These are phyloP conservation scores for Stachybotrys chartarum DNA, from an alignment of 2,329 filamentous ascomycete genomes.

Conservation along the genomic window DNA sequence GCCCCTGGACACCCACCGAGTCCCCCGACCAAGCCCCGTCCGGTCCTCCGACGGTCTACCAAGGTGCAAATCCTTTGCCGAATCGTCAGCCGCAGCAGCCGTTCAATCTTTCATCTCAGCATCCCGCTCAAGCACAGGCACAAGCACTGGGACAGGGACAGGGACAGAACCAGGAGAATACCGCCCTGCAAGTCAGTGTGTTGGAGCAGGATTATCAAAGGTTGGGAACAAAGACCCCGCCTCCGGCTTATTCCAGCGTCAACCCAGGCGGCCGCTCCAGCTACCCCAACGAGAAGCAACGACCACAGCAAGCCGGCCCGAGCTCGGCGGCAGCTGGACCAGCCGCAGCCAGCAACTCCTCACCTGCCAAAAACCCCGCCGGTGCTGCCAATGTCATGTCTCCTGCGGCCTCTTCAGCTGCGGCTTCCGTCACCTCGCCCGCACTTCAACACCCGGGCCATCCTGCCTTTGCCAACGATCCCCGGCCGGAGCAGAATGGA, in stretches of 20 bases:
- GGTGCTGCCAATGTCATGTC: constrained; percentile 10
- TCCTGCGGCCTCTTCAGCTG: constrained; percentile 11
- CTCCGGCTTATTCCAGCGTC: constrained; percentile 90
- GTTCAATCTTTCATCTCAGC: constrained; percentile 36
- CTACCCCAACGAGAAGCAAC: constrained; percentile 77
- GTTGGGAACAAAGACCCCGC: constrained; percentile 75
- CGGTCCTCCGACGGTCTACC: constrained; percentile 85
- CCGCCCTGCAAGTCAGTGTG: constrained; percentile 55
- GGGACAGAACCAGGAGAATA: constrained; percentile 19
- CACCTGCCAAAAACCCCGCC: constrained; percentile 21
- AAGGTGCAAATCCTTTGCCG: constrained; percentile 68
- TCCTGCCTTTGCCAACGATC: constrained; percentile 87
- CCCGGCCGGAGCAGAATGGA: constrained; percentile 45
- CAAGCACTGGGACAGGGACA: constrained; percentile 30
- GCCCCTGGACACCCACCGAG: constrained; percentile 95
- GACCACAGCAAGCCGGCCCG: constrained; percentile 29
- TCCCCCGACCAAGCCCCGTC: constrained; percentile 78
- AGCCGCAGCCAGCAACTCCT: constrained; percentile 11
- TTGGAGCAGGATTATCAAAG: constrained; percentile 81
- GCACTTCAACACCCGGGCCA: constrained; percentile 58
- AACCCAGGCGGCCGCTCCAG: constrained; percentile 42
- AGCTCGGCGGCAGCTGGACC: constrained; percentile 16
- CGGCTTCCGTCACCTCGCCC: constrained; percentile 33
- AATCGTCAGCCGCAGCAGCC: constrained; percentile 37
- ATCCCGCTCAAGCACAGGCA: constrained; percentile 28